Base-by-base conservation (phyloP, 352 stramenopile genomes). In the Globisporangium takayamanum region DNA sequence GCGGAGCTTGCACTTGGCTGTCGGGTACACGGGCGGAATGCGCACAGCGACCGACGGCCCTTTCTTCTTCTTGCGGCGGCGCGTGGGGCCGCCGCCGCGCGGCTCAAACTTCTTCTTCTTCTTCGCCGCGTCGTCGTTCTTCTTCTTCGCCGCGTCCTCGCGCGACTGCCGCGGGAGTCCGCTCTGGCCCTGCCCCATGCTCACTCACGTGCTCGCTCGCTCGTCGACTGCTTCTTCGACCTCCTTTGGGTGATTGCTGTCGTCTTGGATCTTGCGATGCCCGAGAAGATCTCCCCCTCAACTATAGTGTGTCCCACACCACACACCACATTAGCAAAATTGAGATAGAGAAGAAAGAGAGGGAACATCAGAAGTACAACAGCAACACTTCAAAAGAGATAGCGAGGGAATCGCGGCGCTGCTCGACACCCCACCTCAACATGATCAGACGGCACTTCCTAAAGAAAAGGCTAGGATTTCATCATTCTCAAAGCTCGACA, bases 1-100 rank as follows among this genome's bases (percentile, higher is more conserved):
- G 11, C 98, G 91, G 41, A 99, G 83, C 77, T 99, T 99, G 83
- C 98, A 99, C 70, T 99, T 99, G 8, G 94, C 93, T 30, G 91
- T 99, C 25, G 98, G 98, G 53, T 96, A 97, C 53, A 98, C 95
- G 65, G 77, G 70, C 52, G 92, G 89, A 64, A 96, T 96, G 42
- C 88, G 84, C 47, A 96, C 88, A 2, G 89, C 89, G 20, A 84
- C 88, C 18, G 89, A 74, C 7, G 90, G 83, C 0, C 89, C 92
- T 83, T 97, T 97, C 84, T 97, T 97, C 84, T 96, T 96, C 57
- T 88, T 91, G 62, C 88, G 88, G 53, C 82, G 88, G 39, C 88
- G 89, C 63, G 85, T 96, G 71, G 94, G 87, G 50, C 76, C 78
- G 25, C 86, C 83, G 33, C 86, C 87, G 52, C 84, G 76, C 39